Percentiles rank a stretch among this genome's conserved stretches.
phyloP scores from a whole-genome alignment of 148 eudicot species.

The Beta vulgaris region DNA sequence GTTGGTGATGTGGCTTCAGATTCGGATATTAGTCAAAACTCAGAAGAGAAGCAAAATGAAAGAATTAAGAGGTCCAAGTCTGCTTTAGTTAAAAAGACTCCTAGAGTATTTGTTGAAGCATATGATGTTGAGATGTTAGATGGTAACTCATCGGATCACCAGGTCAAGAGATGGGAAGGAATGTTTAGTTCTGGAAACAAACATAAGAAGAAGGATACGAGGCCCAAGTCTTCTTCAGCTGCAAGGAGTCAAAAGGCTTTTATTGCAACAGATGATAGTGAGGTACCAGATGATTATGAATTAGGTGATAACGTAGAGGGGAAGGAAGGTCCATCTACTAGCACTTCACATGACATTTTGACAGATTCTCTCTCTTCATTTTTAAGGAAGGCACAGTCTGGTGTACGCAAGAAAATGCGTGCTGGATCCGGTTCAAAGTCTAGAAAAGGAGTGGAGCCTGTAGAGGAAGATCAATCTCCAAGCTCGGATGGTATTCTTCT shows the following conservation, averaged over 20 bases:
- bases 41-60: constrained; percentile 12
- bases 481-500: constrained; percentile 29
- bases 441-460: constrained; percentile 30
- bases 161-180: constrained; percentile 10
- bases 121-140: constrained; percentile 15
- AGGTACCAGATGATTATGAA: constrained; percentile 20
- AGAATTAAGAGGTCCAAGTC: constrained; percentile 18
- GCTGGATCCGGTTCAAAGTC: constrained; percentile 35
- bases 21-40: constrained; percentile 16
- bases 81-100: constrained; percentile 10
- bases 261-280: constrained; percentile 19
- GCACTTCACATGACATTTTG: constrained; percentile 32
- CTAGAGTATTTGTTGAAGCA: neutral
- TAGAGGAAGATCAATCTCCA: constrained; percentile 26
- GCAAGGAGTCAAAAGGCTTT: constrained; percentile 19
- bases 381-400: constrained; percentile 61
- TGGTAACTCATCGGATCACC: constrained; percentile 14
- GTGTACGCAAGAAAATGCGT: constrained; percentile 41
- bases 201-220: constrained; percentile 31
- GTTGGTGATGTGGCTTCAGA: constrained; percentile 27
- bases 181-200: constrained; percentile 2
- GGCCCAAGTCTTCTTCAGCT: constrained; percentile 30
- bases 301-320: constrained; percentile 30
- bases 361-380: constrained; percentile 70
- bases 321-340: constrained; percentile 26